Evolutionary conservation across 1,284 basidiomycete genomes (phyloP), one percentile per base, ranked within the genome.

Genomic region (Moniliella sp.): DNA sequence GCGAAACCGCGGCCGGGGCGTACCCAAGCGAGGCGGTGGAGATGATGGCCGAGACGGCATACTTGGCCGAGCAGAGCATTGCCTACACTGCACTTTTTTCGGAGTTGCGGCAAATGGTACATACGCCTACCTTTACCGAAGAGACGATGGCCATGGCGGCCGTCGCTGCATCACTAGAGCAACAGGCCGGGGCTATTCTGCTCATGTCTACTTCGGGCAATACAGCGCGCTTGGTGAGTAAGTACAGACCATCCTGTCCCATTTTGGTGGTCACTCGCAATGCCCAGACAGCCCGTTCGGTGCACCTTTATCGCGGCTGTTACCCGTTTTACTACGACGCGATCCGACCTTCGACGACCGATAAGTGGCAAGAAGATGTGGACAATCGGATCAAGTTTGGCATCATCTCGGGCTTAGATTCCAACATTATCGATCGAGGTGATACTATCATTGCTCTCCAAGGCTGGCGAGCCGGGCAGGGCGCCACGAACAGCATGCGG

Each of bases 301-400:
- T 91, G 49, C 88, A 97, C 66, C 68, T 99, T 47, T 80, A n/a
- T n/a, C 76, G 91, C 46, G 91, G 84, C 43, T 82, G 79, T 65
- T 97, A 97, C 65, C 86, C 88, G 19, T 83, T 93, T 72, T 79
- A 75, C 73, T 99, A 94, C 69, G 69, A 77, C 25, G 80, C 88
- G 66, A 76, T 82, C 14, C 72, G 86, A 37, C 84, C 84, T 33
- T 73, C 86, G 47, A 47, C 45, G 45, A 69, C 69, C 33, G 73
- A 78, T 57, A 83, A 86, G 63, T 99, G 91, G 91, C 91, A 97
- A 69, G 82, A 74, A 35, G 91, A 99, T 63, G 88, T 93, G 33
- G 58, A 63, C 55, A n/a, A n/a, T n/a, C n/a, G n/a, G 38, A 62
- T 65, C 53, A 52, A 62, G 35, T 94, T 76, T 57, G 91, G 86